Conservation (phyloP, 2,329 filamentous ascomycete species). For the Trichoderma endophyticum region DNA sequence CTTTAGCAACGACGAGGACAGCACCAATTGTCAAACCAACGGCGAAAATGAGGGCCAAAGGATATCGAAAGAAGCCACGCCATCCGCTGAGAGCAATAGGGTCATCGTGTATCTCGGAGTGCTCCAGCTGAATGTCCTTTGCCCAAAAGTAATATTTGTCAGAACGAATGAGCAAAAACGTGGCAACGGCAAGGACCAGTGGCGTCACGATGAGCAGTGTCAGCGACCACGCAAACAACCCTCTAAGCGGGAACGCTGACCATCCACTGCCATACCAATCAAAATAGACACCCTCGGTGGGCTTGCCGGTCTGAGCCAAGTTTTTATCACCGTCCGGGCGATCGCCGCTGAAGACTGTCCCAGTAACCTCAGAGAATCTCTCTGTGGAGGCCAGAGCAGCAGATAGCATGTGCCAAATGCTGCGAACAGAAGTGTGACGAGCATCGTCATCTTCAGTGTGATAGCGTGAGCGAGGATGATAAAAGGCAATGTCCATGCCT, state of each 20-base stretch:
- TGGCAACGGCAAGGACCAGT: constrained; percentile 65
- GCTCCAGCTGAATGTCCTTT: constrained; percentile 50
- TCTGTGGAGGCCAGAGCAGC: constrained; percentile 72
- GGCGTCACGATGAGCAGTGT: constrained; percentile 78
- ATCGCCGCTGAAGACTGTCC: constrained; percentile 61
- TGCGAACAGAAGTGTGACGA: constrained; percentile 66
- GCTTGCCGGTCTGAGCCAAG: constrained; percentile 63
- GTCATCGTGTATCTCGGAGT: constrained; percentile 55
- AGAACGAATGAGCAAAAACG: constrained; percentile 63
- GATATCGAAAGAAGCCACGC: constrained; percentile 81
- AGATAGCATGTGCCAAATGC: constrained; percentile 94
- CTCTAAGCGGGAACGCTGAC: constrained; percentile 73
- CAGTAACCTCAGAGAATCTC: constrained; percentile 65
- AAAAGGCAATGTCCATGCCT: constrained; percentile 90
- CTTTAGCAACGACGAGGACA: constrained; percentile 71
- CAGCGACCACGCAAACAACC: constrained; percentile 84
- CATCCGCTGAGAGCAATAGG: constrained; percentile 67
- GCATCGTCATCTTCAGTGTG: constrained; percentile 88
- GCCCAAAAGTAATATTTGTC: constrained; percentile 91
- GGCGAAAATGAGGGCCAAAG: constrained; percentile 68
- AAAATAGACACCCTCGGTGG: constrained; percentile 81
- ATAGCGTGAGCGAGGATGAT: constrained; percentile 78
- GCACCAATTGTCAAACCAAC: constrained; percentile 67
- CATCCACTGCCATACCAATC: constrained; percentile 81
- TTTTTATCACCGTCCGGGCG: constrained; percentile 53